Evolutionary conservation across 2,329 filamentous ascomycete genomes (phyloP).

Genomic region (Clarireedia paspali): DNA sequence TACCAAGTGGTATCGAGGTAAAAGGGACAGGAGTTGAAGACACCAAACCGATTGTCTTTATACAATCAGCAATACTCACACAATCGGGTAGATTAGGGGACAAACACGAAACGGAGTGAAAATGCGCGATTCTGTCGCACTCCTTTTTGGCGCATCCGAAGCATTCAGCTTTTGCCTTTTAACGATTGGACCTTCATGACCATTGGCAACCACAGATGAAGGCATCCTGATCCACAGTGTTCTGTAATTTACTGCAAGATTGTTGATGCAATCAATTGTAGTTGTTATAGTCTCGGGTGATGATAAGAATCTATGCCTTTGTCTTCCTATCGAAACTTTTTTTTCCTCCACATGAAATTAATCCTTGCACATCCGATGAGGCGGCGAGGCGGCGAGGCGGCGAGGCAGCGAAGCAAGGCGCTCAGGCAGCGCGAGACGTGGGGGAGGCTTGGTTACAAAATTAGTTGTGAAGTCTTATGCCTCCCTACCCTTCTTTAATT

Average conservation of each 20-base stretch:
- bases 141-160: conserved; percentile 33
- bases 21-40: conserved; percentile 89
- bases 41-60: conserved; percentile 82
- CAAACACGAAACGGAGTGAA: conserved; percentile 90
- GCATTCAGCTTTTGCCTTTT: conserved; percentile 68
- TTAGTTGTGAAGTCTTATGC: too few relatives aligned
- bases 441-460: too few relatives aligned
- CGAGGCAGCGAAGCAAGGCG: too few relatives aligned
- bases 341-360: neutral
- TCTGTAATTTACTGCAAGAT: neutral
- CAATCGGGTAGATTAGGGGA: conserved; percentile 8
- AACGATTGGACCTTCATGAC: conserved; percentile 50
- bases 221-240: conserved; percentile 34
- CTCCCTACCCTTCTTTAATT: too few relatives aligned
- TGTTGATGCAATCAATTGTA: neutral
- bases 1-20: conserved; percentile 79
- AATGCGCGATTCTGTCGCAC: conserved; percentile 59
- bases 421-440: too few relatives aligned
- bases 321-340: neutral
- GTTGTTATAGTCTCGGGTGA: neutral
- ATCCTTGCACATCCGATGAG: neutral
- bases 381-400: too few relatives aligned
- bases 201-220: conserved; percentile 33
- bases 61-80: conserved; percentile 12
- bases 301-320: neutral